Conservation (phyloP, 2,329 filamentous ascomycete species). For the Paraconiothyrium brasiliense region DNA sequence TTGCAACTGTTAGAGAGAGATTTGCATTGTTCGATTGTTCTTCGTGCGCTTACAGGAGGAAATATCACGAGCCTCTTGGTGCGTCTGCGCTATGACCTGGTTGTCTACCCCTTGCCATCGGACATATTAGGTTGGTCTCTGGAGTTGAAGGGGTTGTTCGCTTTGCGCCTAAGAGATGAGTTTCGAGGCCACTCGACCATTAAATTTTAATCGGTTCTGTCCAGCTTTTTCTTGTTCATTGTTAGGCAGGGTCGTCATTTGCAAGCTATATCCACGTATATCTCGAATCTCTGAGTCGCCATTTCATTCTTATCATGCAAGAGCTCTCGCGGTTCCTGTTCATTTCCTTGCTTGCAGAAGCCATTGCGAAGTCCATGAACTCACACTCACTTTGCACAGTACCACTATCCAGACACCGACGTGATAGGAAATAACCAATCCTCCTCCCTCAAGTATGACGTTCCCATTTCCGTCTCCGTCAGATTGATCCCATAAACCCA, state of each 20-base stretch:
- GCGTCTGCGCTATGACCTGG: conserved; percentile 18
- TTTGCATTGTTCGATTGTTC: conserved; percentile 21
- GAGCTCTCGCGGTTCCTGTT: not conserved
- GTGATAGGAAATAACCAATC: conserved; percentile 20
- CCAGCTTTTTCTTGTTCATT: conserved; percentile 18
- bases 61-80: not conserved
- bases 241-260: conserved; percentile 15
- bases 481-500: conserved; percentile 26
- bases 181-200: conserved; percentile 43
- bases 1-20: conserved; percentile 68
- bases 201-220: conserved; percentile 40
- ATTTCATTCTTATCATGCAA: not conserved
- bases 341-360: not conserved
- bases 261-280: conserved; percentile 17
- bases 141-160: conserved; percentile 37
- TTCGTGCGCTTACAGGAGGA: conserved; percentile 4
- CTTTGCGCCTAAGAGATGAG: conserved; percentile 36
- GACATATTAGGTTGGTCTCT: conserved; percentile 34
- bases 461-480: conserved; percentile 20
- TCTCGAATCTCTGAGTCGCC: not conserved
- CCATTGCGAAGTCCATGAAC: not conserved
- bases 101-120: conserved; percentile 21
- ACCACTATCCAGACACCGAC: conserved; percentile 8
- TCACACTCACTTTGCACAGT: not conserved
- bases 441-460: conserved; percentile 11